phyloP scores from a whole-genome alignment of 1,284 basidiomycete species.

The Ustilago crameri region DNA sequence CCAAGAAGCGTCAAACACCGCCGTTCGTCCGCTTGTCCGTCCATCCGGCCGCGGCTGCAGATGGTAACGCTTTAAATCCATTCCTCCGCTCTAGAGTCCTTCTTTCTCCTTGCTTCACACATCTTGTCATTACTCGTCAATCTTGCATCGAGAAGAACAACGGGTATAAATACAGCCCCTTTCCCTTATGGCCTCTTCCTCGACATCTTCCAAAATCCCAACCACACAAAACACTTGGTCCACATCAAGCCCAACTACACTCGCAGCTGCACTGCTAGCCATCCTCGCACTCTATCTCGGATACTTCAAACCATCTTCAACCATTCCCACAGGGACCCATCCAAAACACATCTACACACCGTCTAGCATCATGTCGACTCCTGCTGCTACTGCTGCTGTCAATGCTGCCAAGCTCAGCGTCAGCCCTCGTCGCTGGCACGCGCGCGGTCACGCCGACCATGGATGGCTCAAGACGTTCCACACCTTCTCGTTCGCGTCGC shows the following conservation, averaged over 20 bases:
- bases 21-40: no score
- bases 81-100: not conserved
- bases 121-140: no score
- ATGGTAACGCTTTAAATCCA: no score
- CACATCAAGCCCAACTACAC: not conserved
- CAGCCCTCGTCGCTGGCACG: constrained; percentile 34
- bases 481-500: constrained; percentile 78
- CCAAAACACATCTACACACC: not conserved
- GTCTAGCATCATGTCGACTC: constrained; percentile 14
- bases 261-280: not conserved
- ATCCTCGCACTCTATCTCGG: constrained; percentile 1
- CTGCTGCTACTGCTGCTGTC: constrained; percentile 7
- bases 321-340: not conserved
- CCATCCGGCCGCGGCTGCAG: no score
- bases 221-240: not conserved
- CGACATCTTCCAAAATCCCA: not conserved
- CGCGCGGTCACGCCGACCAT: constrained; percentile 73
- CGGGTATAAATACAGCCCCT: not conserved
- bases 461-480: constrained; percentile 79
- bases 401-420: constrained; percentile 33
- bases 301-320: constrained; percentile 5
- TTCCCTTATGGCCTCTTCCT: constrained; percentile 2
- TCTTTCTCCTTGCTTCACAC: not conserved
- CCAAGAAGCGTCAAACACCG: no score
- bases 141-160: not conserved